phyloP scores from a whole-genome alignment of 495 filamentous ascomycete genomes.

The Amniculicola lignicola region DNA sequence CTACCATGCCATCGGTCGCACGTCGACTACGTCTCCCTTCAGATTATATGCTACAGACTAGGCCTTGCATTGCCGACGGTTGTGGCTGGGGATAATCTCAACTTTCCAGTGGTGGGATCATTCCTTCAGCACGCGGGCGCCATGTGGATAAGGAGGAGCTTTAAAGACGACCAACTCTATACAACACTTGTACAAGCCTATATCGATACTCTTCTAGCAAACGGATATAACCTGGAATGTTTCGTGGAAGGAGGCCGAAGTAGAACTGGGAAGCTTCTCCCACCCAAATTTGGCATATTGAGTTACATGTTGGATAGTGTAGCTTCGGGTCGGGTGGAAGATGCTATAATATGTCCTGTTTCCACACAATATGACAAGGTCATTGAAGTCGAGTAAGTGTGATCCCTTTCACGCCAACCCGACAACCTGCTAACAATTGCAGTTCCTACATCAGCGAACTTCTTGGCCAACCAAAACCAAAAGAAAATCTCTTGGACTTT shows the following conservation, averaged over 20 bases:
- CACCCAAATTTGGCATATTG: conserved; percentile 94
- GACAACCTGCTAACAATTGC: conserved; percentile 23
- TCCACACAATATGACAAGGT: conserved; percentile 99
- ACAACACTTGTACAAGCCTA: conserved; percentile 89
- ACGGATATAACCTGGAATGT: conserved; percentile 92
- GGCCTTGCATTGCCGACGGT: conserved; percentile 88
- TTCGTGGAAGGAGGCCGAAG: conserved; percentile 95
- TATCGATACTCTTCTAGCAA: conserved; percentile 85
- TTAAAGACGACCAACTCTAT: conserved; percentile 89
- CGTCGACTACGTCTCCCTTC: conserved; percentile 90
- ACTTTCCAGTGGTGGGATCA: conserved; percentile 82
- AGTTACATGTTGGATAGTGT: conserved; percentile 88
- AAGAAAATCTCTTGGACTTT: conserved; percentile 88
- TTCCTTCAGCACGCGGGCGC: conserved; percentile 89
- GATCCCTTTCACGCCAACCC: neutral
- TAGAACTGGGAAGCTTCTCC: conserved; percentile 86
- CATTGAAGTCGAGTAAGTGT: conserved; percentile 77
- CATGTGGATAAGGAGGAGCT: conserved; percentile 93
- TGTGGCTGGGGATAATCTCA: conserved; percentile 92
- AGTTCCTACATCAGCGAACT: conserved; percentile 88
- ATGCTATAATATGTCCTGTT: conserved; percentile 89
- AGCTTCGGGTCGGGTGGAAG: conserved; percentile 79
- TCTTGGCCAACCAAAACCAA: conserved; percentile 86
- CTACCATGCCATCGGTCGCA: conserved; percentile 91
- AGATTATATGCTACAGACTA: conserved; percentile 90